These are phyloP conservation scores for Hamamelis virginiana DNA, from an alignment of 164 flowering plant genomes.

Conservation along the genomic window DNA sequence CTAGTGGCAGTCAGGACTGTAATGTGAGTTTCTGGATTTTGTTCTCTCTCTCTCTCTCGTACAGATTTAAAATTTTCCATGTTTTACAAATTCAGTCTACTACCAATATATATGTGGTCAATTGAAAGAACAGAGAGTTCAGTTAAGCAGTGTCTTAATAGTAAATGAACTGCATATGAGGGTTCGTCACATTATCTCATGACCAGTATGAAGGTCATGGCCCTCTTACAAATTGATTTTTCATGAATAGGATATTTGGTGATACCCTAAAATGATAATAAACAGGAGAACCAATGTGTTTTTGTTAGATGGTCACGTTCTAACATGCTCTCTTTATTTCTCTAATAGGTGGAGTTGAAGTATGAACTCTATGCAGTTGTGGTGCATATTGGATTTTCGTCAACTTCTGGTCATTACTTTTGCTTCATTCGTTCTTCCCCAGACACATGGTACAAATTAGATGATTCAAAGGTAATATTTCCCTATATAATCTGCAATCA, in stretches of 20 bases:
- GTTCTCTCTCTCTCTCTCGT: neutral
- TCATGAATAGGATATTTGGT: no score
- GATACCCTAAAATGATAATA: no score
- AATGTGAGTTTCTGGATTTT: slow-evolving; percentile 41
- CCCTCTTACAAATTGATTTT: no score
- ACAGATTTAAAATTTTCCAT: no score
- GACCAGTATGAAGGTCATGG: no score
- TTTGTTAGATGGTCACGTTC: neutral
- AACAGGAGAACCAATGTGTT: no score
- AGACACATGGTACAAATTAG: slow-evolving; percentile 65
- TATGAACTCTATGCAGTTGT: slow-evolving; percentile 85
- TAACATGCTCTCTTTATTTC: neutral
- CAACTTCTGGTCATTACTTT: slow-evolving; percentile 77
- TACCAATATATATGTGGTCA: no score
- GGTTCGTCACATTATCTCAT: no score
- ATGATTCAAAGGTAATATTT: slow-evolving; percentile 71
- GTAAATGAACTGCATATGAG: no score
- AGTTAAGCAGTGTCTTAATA: no score
- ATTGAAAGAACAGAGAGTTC: no score
- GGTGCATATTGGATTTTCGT: slow-evolving; percentile 61
- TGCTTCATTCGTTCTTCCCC: slow-evolving; percentile 69
- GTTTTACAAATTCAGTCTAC: no score
- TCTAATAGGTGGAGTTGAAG: slow-evolving; percentile 44
- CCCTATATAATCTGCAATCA: neutral
- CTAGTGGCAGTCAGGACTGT: slow-evolving; percentile 20